Conservation (phyloP, 2,329 filamentous ascomycete species). For the Aspergillus fumigatus region DNA sequence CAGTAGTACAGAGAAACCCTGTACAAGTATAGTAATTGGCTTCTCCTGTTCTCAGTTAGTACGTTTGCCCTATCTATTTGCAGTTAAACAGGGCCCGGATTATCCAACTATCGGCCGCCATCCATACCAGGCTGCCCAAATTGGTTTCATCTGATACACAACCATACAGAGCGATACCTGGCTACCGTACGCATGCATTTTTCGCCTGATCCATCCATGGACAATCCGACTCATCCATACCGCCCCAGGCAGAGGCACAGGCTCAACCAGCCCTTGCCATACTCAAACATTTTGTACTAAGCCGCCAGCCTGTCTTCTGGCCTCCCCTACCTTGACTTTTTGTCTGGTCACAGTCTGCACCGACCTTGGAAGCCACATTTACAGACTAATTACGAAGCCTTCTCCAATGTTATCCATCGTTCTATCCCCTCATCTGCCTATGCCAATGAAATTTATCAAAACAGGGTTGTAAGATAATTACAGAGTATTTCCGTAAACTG, state of each 20-base stretch:
- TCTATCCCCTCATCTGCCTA: constrained; percentile 1
- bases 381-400: background rate
- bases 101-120: background rate
- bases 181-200: background rate
- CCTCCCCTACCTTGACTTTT: background rate
- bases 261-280: background rate
- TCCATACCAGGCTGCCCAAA: background rate
- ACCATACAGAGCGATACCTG: background rate
- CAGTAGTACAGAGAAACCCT: background rate
- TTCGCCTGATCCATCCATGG: background rate
- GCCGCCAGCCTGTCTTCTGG: no score
- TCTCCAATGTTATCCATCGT: constrained; percentile 5
- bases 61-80: background rate
- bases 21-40: background rate
- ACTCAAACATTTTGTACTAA: background rate
- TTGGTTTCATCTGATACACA: background rate
- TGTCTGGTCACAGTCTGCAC: background rate
- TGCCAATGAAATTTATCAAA: background rate
- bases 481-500: constrained; percentile 1
- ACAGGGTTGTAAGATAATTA: constrained; percentile 3
- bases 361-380: background rate
- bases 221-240: background rate
- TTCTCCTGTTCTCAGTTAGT: background rate
- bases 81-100: background rate
- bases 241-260: background rate